Conservation (phyloP, 805 yeast species). For the Wickerhamiella australiensis region DNA sequence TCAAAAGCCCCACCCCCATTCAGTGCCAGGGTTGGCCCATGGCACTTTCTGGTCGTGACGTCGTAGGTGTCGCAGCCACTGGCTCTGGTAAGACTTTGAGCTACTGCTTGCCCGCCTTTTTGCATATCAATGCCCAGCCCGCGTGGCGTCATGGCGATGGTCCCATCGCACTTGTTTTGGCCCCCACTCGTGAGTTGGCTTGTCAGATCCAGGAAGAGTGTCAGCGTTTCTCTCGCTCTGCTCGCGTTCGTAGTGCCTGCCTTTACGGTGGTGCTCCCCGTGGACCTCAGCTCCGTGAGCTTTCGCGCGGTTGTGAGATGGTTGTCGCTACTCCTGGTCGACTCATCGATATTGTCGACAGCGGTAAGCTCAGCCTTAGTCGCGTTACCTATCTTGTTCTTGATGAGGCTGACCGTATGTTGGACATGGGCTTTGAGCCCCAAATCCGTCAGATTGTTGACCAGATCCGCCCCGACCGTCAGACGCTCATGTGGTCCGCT, state of each 20-base stretch:
- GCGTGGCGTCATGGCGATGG: constrained; percentile 74
- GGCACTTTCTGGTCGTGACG: constrained; percentile 97
- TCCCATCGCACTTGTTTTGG: constrained; percentile 87
- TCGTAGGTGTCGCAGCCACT: constrained; percentile 98
- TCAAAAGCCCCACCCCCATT: constrained; percentile 87
- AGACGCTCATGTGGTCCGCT: constrained; percentile 99
- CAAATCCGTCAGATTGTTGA: constrained; percentile 96
- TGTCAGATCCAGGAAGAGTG: constrained; percentile 96
- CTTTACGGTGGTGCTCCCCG: constrained; percentile 99
- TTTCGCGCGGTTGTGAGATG: constrained; percentile 90
- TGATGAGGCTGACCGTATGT: constrained; percentile 99
- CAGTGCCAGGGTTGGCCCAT: constrained; percentile 99
- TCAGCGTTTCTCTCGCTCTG: constrained; percentile 81
- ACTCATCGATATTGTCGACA: constrained; percentile 90
- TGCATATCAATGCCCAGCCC: constrained; percentile 97
- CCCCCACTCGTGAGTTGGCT: constrained; percentile 98
- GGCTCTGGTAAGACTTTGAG: constrained; percentile 98
- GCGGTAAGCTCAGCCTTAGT: constrained; percentile 85
- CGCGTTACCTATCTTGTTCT: constrained; percentile 94
- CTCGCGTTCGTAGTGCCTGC: constrained; percentile 86
- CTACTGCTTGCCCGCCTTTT: constrained; percentile 92
- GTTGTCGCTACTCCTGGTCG: constrained; percentile 98
- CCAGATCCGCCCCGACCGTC: constrained; percentile 99
- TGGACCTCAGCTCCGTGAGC: constrained; percentile 95
- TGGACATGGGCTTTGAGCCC: constrained; percentile 99